Conservation (phyloP, 768 basidiomycete species). For the Amylocystis lapponica region DNA sequence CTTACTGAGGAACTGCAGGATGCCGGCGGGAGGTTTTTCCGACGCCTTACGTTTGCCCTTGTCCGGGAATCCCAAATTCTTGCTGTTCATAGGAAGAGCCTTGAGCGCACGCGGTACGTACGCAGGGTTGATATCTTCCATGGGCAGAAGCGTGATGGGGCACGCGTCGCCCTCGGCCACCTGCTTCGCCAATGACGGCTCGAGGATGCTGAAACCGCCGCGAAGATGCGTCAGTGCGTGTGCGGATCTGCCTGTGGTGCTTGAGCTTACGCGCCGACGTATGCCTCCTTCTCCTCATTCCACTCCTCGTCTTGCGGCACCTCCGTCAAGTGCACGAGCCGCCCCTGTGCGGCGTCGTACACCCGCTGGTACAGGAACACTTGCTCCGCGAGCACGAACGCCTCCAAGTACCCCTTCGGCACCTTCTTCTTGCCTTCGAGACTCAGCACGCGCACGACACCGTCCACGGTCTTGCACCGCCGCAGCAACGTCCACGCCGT, state of each 20-base stretch:
- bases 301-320: constrained; percentile 46
- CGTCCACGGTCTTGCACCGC: constrained; percentile 83
- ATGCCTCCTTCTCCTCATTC: constrained; percentile 58
- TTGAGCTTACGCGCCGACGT: constrained; percentile 59
- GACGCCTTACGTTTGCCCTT: constrained; percentile 45
- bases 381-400: constrained; percentile 79
- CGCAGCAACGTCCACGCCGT: constrained; percentile 80
- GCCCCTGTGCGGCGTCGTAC: constrained; percentile 66
- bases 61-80: constrained; percentile 18
- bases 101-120: constrained; percentile 53
- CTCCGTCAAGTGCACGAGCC: constrained; percentile 66
- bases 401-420: constrained; percentile 67
- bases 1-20: constrained; percentile 65
- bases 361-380: constrained; percentile 93
- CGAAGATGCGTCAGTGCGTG: constrained; percentile 1
- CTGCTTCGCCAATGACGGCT: constrained; percentile 53
- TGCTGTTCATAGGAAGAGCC: constrained; percentile 26
- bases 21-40: constrained; percentile 23
- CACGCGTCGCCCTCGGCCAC: constrained; percentile 67
- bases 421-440: constrained; percentile 83
- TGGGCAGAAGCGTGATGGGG: constrained; percentile 61
- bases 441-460: constrained; percentile 66
- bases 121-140: constrained; percentile 73
- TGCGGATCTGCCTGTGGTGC: background rate
- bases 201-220: constrained; percentile 48